Evolutionary conservation across 257 asterid genomes (phyloP), one percentile per base, ranked within the genome.

Genomic region (Plantago major): DNA sequence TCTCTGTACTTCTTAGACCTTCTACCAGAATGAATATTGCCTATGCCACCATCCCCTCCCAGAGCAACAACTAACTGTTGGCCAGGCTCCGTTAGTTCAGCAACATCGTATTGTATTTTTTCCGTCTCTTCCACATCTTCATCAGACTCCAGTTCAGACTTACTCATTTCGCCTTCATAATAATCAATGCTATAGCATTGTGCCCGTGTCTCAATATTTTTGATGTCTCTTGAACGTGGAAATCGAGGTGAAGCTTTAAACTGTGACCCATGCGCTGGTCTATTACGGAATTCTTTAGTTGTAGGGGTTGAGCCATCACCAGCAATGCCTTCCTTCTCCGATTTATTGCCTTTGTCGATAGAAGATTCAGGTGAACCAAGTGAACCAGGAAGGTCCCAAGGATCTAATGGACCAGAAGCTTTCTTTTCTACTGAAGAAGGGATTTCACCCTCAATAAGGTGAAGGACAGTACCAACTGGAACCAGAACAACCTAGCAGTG

Each of bases 21-120:
- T 68, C 61, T 80, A 42, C 68, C 54, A 38, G 58, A 50, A 42
- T 76, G 81, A 30, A 82, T 33, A 69, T 89, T 92, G 16, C 99
- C 99, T 46, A 82, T 68, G 70, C 96, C 95, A n/a, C 99, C 99
- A 22, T 74, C 79, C 47, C 95, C 99, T 69, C 99, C 99, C 51
- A 15, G 78, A 37, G 97, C 97, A 62, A 92, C 73, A 46, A 78
- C 68, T 81, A 89, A 75, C 63, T 18, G 86, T 66, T 89, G 89
- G 54, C 99, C 94, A 53, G 89, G 86, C 62, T 81, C 82, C 28
- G 94, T 86, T 67, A 89, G 67, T 73, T 92, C 99, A 50, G 91
- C 95, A 67, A 92, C 87, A 69, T 80, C 77, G 55, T 81, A 81
- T 58, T 81, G 87, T 57, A 80, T 70, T 42, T 65, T 47, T 46